Conservation (phyloP, 371 early-diverging fungal genomes). For the Apophysomyces variabilis region DNA sequence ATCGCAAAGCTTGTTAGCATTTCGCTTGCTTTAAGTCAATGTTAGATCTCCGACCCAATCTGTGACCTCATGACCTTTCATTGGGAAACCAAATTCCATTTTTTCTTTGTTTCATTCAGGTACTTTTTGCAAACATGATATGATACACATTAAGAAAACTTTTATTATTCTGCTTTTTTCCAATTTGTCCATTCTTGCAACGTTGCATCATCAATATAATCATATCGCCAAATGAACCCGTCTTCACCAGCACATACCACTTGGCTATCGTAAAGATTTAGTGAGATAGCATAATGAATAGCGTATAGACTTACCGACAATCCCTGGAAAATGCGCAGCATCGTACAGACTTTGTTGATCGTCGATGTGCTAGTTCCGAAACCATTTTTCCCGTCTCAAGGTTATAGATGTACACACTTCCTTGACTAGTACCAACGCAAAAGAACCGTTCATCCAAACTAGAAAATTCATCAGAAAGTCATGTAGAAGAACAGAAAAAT, state of each 20-base stretch:
- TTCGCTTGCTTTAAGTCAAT: too few species aligned
- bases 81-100: too few species aligned
- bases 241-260: constrained; percentile 80
- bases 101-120: too few species aligned
- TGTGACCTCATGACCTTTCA: too few species aligned
- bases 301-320: constrained; percentile 59
- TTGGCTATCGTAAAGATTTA: constrained; percentile 46
- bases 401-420: constrained; percentile 71
- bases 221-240: constrained; percentile 84
- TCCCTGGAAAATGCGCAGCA: constrained; percentile 81
- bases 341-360: constrained; percentile 78
- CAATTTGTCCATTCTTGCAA: constrained; percentile 74
- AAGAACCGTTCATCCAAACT: constrained; percentile 72
- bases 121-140: too few species aligned
- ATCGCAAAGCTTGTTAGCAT: too few species aligned
- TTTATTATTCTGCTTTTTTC: constrained; percentile 26
- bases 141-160: background rate
- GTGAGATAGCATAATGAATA: background rate
- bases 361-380: constrained; percentile 73
- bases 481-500: background rate
- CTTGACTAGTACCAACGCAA: constrained; percentile 77
- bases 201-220: constrained; percentile 76
- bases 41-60: too few species aligned
- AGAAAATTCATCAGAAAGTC: background rate
- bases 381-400: constrained; percentile 67